Evolutionary conservation across 2,329 filamentous ascomycete genomes (phyloP).

Genomic region (Aspergillus bombycis): DNA sequence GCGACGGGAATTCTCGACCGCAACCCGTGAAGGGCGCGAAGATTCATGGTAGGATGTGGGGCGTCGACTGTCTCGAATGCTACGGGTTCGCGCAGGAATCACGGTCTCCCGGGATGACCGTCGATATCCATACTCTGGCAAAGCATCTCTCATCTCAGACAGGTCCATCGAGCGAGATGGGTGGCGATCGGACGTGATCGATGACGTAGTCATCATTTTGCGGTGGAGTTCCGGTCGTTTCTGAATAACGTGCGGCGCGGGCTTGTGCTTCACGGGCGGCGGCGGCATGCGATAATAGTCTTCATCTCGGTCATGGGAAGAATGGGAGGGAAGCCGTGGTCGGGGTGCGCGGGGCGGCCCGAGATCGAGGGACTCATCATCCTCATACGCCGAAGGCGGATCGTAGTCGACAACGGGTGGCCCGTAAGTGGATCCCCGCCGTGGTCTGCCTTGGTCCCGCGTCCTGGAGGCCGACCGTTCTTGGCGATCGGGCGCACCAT

Average conservation of each 20-base stretch:
- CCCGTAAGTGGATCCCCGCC: conserved; percentile 40
- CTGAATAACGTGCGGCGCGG: conserved; percentile 40
- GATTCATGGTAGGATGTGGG: conserved; percentile 38
- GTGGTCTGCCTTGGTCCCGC: conserved; percentile 34
- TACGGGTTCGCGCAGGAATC: conserved; percentile 39
- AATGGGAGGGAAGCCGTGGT: conserved; percentile 33
- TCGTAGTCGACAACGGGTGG: conserved; percentile 38
- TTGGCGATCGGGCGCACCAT: conserved; percentile 32
- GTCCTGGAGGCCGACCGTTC: conserved; percentile 40
- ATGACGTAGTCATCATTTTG: conserved; percentile 35
- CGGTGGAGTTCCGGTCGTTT: conserved; percentile 35
- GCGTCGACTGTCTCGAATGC: conserved; percentile 32
- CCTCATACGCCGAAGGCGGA: conserved; percentile 32
- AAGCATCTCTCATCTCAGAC: conserved; percentile 34
- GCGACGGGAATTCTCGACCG: conserved; percentile 39
- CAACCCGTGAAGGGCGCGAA: conserved; percentile 33
- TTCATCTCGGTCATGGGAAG: conserved; percentile 38
- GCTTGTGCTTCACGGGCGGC: conserved; percentile 36
- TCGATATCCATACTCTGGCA: conserved; percentile 36
- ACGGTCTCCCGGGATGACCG: conserved; percentile 35
- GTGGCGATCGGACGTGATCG: conserved; percentile 34
- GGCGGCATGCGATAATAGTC: conserved; percentile 49
- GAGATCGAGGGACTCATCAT: conserved; percentile 34
- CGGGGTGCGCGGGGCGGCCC: conserved; percentile 33
- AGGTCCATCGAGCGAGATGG: conserved; percentile 39